Percentiles rank a stretch among this genome's conserved stretches.
phyloP scores from a whole-genome alignment of 2,329 filamentous ascomycete genomes.

The Teratosphaeria zuluensis region DNA sequence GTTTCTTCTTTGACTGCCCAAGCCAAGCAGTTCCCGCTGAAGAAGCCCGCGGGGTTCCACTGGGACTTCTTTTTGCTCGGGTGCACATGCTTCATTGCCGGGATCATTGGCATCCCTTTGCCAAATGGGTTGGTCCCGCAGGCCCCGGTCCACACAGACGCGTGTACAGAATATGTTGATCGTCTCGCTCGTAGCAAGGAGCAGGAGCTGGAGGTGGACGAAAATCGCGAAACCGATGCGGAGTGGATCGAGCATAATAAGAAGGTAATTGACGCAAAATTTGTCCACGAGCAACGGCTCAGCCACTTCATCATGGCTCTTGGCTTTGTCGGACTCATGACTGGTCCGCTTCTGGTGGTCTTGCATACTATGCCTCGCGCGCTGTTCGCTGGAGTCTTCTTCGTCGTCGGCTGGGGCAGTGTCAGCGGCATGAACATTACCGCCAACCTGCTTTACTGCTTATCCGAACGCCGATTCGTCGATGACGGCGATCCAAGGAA shows the following conservation, averaged over 20 bases:
- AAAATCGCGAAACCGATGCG: slow-evolving; percentile 6
- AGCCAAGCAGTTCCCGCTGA: slow-evolving; percentile 45
- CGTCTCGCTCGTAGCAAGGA: slow-evolving; percentile 34
- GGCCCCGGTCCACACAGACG: slow-evolving; percentile 51
- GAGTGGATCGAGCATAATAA: slow-evolving; percentile 32
- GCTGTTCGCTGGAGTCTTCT: slow-evolving; percentile 48
- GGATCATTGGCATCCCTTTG: slow-evolving; percentile 47
- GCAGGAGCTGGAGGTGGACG: slow-evolving; percentile 28
- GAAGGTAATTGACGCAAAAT: slow-evolving; percentile 35
- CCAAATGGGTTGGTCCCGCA: slow-evolving; percentile 52
- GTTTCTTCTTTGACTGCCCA: slow-evolving; percentile 49
- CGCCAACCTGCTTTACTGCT: slow-evolving; percentile 41
- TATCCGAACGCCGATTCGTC: slow-evolving; percentile 38
- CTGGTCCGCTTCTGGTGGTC: slow-evolving; percentile 44
- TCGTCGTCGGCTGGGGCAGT: slow-evolving; percentile 45
- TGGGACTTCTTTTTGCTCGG: slow-evolving; percentile 53
- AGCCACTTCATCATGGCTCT: slow-evolving; percentile 48
- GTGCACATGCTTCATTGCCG: slow-evolving; percentile 45
- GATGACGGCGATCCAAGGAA: slow-evolving; percentile 39
- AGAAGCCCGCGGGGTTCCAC: slow-evolving; percentile 51
- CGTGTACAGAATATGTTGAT: slow-evolving; percentile 34
- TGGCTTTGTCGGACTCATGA: slow-evolving; percentile 47
- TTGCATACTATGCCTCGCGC: slow-evolving; percentile 46
- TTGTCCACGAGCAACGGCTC: slow-evolving; percentile 48
- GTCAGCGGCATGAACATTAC: slow-evolving; percentile 47